These are phyloP conservation scores for Chenopodium quinoa DNA, from an alignment of 148 eudicot species.

Conservation along the genomic window DNA sequence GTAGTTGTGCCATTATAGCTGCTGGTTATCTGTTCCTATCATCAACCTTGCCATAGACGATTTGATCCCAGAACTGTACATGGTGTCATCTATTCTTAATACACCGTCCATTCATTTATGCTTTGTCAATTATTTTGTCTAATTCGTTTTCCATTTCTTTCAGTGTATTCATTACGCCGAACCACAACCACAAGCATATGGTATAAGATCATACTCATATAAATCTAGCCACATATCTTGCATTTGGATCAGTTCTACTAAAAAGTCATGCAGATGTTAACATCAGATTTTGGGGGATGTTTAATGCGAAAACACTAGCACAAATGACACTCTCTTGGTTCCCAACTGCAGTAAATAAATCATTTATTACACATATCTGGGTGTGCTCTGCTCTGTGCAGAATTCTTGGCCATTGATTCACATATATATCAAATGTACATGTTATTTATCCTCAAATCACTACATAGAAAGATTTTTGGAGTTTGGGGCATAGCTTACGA, in stretches of 20 bases:
- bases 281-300: background rate
- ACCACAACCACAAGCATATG: background rate
- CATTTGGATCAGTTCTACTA: background rate
- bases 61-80: background rate
- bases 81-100: background rate
- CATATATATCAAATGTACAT: background rate
- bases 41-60: background rate
- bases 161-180: background rate
- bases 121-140: slow-evolving; percentile 1
- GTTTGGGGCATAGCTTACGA: background rate
- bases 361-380: background rate
- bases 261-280: background rate
- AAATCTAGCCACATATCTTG: slow-evolving; percentile 7
- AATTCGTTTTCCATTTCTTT: background rate
- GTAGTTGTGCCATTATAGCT: slow-evolving; percentile 21
- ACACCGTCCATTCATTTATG: background rate
- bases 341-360: slow-evolving; percentile 8
- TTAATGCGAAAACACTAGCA: slow-evolving; percentile 2
- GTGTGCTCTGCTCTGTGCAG: background rate
- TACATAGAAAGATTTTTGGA: background rate
- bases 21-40: slow-evolving; percentile 28
- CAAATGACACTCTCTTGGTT: slow-evolving; percentile 11
- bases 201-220: background rate
- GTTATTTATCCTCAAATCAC: background rate
- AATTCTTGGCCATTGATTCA: background rate